phyloP scores from a whole-genome alignment of 1,284 basidiomycete genomes.

The Puccinia horiana region DNA sequence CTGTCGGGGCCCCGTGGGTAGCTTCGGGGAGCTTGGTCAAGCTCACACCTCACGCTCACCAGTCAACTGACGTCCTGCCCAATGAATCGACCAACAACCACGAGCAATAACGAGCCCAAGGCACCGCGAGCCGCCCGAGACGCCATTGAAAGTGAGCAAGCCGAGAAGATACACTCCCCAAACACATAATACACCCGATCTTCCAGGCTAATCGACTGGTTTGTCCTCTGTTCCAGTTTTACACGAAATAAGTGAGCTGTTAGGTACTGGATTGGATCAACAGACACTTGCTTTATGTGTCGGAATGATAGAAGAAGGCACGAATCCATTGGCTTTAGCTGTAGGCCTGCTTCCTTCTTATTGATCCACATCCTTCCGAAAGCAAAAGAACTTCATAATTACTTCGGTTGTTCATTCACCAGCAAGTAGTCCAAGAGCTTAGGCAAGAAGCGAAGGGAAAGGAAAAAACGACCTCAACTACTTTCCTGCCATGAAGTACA shows the following conservation, averaged over 20 bases:
- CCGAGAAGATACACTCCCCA: not conserved
- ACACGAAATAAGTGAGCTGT: constrained; percentile 37
- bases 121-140: constrained; percentile 15
- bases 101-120: not conserved
- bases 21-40: too few relatives aligned
- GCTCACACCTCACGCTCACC: not conserved
- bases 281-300: constrained; percentile 49
- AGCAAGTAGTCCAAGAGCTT: constrained; percentile 38
- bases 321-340: constrained; percentile 51
- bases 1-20: too few relatives aligned
- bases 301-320: constrained; percentile 50
- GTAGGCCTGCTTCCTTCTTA: constrained; percentile 12
- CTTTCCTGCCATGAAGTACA: too few relatives aligned
- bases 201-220: not conserved
- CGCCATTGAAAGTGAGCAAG: constrained; percentile 21
- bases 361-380: not conserved
- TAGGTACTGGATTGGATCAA: constrained; percentile 49
- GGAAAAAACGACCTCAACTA: not conserved
- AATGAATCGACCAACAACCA: constrained; percentile 7
- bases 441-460: constrained; percentile 26
- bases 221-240: constrained; percentile 17
- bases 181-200: not conserved
- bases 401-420: not conserved
- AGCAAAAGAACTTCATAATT: not conserved
- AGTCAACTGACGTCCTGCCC: not conserved